A percentile compares a stretch with the other conserved stretches of the same genome.
Evolutionary conservation across 2,329 filamentous ascomycete species (phyloP).

Genomic region (Juglanconis sp.): DNA sequence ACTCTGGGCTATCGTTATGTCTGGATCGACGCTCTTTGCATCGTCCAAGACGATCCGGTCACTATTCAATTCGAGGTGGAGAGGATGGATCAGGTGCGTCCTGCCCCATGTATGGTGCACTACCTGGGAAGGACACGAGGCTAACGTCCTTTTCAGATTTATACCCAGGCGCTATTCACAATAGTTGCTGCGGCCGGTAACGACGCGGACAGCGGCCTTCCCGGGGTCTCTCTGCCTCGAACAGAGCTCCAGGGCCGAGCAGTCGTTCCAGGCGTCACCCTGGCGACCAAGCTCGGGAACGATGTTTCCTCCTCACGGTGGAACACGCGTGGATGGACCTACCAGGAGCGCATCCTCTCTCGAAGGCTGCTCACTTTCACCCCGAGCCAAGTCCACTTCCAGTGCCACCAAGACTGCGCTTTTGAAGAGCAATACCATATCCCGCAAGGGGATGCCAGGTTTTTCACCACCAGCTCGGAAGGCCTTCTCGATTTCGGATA

Average conservation of each 20-base stretch:
- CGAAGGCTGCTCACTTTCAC: slow-evolving; percentile 4
- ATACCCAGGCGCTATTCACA: slow-evolving; percentile 10
- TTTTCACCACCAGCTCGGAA: background rate
- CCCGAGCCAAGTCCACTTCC: slow-evolving; percentile 2
- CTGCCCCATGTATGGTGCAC: no score
- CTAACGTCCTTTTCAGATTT: background rate
- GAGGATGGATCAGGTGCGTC: slow-evolving; percentile 2
- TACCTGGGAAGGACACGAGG: no score
- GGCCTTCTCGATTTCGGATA: slow-evolving; percentile 2
- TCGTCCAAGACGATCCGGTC: slow-evolving; percentile 8
- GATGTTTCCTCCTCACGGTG: background rate
- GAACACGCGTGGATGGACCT: slow-evolving; percentile 15
- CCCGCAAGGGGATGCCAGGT: background rate
- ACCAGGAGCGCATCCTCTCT: slow-evolving; percentile 8
- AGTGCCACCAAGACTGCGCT: slow-evolving; percentile 3
- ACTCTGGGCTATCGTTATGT: slow-evolving; percentile 5
- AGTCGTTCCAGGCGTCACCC: background rate
- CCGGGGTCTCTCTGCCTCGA: slow-evolving; percentile 4
- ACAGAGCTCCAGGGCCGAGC: slow-evolving; percentile 2
- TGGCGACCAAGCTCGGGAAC: slow-evolving; percentile 9
- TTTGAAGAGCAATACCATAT: slow-evolving; percentile 4
- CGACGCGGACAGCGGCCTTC: slow-evolving; percentile 11
- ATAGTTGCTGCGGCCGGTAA: slow-evolving; percentile 6
- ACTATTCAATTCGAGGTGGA: background rate
- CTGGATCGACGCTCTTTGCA: slow-evolving; percentile 13